Evolutionary conservation across 2,329 filamentous ascomycete genomes (phyloP), one percentile per base, ranked within the genome.

Genomic region (Sporothrix schenckii): DNA sequence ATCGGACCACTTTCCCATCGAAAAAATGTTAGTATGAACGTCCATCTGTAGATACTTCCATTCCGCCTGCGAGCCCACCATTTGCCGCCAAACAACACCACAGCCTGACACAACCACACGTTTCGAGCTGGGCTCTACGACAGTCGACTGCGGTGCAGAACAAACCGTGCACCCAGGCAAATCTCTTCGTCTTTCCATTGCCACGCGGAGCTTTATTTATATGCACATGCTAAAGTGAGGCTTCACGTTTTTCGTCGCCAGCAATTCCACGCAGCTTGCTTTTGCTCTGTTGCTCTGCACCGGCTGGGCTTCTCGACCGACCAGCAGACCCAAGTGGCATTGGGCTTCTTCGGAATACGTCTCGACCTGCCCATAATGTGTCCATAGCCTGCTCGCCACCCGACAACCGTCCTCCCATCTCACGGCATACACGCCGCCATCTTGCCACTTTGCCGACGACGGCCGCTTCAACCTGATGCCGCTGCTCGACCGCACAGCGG

Each of bases 401-500:
- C 67, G 44, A 60, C 44, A 41, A 63, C 7, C 56, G n/a, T 66
- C 53, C 13, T n/a, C 27, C 13, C 34, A 6, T 30, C 24, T 14
- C 6, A 21, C 30, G 27, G 30, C 54, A 19, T 24, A 41, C 13
- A 61, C 19, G 14, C 19, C 19, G 34, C 34, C 34, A 7, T 49
- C 6, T 6, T 44, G 14, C 5, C 16, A 24, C 24, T 21, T 63
- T 41, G 21, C 56, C 30, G 67, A 34, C 14, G 53, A 49, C 21
- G 1, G 6, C 44, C 21, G n/a, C 41, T 16, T 34, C 21, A 14
- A 21, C 16, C n/a, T n/a, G 61, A 76, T 76, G 75, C 81, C 80
- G 78, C 87, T 88, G 85, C 83, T 88, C 75, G 86, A 88, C 81
- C 84, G 85, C 82, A 86, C 85, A 70, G 84, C 85, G 53, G 82